These are phyloP conservation scores for Komagataella populi DNA, from an alignment of 805 yeast species.

Conservation along the genomic window DNA sequence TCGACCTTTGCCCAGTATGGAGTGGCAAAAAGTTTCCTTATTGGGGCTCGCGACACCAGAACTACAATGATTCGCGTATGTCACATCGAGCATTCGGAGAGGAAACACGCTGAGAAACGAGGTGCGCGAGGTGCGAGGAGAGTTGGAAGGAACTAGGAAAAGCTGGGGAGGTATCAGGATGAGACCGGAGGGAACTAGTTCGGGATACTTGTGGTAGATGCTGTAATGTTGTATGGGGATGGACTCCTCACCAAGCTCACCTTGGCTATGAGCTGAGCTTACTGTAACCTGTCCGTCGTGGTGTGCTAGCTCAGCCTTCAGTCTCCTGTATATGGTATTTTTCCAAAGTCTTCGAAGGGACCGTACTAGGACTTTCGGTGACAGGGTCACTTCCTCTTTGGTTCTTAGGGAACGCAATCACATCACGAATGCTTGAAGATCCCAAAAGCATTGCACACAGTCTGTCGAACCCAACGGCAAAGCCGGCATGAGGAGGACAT, in stretches of 20 bases:
- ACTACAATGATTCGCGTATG: background rate
- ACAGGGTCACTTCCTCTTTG: conserved; percentile 80
- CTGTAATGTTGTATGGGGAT: background rate
- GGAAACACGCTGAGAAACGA: background rate
- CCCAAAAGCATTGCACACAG: conserved; percentile 85
- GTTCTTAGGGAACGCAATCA: conserved; percentile 92
- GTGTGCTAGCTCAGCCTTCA: background rate
- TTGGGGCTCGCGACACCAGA: background rate
- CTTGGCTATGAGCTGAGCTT: background rate
- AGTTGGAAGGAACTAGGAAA: background rate
- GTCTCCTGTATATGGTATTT: conserved; percentile 33
- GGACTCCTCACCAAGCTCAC: background rate
- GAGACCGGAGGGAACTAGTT: background rate
- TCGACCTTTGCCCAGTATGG: background rate
- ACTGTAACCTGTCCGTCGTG: background rate
- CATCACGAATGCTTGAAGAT: conserved; percentile 70
- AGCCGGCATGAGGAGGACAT: conserved; percentile 98
- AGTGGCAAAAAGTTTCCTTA: background rate
- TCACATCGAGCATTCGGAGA: background rate
- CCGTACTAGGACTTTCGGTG: conserved; percentile 72
- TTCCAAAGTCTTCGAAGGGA: conserved; percentile 32
- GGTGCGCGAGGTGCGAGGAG: background rate
- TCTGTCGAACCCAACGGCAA: conserved; percentile 91
- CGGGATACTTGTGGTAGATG: background rate
- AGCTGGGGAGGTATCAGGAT: background rate